Base-by-base conservation (phyloP, 2,329 filamentous ascomycete genomes). In the Madurella fahalii region DNA sequence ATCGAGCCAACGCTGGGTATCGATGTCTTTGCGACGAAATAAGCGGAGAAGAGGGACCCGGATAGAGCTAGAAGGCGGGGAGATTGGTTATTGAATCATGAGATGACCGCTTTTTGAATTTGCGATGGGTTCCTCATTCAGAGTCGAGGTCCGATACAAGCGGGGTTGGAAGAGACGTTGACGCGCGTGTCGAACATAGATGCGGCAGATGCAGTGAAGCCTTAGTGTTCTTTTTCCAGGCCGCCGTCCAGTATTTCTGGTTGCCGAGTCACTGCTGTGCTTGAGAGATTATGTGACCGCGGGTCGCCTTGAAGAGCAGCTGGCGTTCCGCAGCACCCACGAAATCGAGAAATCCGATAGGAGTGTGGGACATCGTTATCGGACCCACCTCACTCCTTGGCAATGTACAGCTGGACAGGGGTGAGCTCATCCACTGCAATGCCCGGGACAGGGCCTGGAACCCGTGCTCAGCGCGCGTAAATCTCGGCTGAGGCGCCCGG, bases 401-500 rank as follows among this genome's bases (percentile, higher is more conserved):
- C 34, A 37, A 15, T 37, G 11, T 15, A 11, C 34, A 4, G 9
- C 13, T 9, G 16, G 42, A 5, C 17, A 50, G 30, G 47, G 11
- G 47, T 37, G 40, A 41, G 40, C 41, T n/a, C 31, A 17, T 13
- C 34, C 9, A 39, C 39, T 16, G 18, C 47, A 50, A 16, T 11
- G 16, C 17, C 9, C 16, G 16, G 16, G 17, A 20, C 16, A 30
- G 16, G 17, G 40, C 40, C 40, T 44, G 42, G 42, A 44, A 13
- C 9, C 42, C 8, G 30, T 13, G 4, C 15, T 48, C 9, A 37
- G 37, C 17, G 55, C 55, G 55, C 55, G 47, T 54, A 57, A 57
- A 54, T 57, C 55, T 57, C 55, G 55, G 55, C 31, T 39, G 37
- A 48, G 30, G 42, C 42, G 2, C n/a, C n/a, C n/a, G 42, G 34